These are phyloP conservation scores for Fulvia fulva DNA, from an alignment of 2,329 filamentous ascomycete species.

Conservation along the genomic window DNA sequence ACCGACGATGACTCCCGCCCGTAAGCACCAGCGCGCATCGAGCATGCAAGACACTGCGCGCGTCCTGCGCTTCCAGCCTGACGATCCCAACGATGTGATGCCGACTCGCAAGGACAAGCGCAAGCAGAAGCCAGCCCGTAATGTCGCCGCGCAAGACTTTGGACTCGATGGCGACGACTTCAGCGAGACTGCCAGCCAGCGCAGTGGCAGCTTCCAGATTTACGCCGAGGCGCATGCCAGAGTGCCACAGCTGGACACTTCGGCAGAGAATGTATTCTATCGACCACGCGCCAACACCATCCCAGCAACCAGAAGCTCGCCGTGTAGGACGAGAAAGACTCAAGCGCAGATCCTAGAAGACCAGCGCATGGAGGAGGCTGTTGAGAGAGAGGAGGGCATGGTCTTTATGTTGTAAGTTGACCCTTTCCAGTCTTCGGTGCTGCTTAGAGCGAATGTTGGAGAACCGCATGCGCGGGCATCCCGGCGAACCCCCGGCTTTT, in stretches of 20 bases:
- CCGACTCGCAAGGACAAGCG: slow-evolving; percentile 54
- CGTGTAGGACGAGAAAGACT: slow-evolving; percentile 45
- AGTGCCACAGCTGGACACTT: slow-evolving; percentile 63
- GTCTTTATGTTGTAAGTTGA: slow-evolving; percentile 71
- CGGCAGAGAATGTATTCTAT: slow-evolving; percentile 69
- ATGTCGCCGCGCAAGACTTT: slow-evolving; percentile 51
- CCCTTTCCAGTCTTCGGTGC: background rate
- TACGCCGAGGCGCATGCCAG: slow-evolving; percentile 76
- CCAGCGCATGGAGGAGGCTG: slow-evolving; percentile 55
- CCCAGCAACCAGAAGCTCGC: slow-evolving; percentile 6
- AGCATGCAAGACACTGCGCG: slow-evolving; percentile 50
- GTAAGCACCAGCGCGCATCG: slow-evolving; percentile 49
- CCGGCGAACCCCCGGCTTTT: background rate
- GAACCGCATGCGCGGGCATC: background rate
- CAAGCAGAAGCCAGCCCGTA: slow-evolving; percentile 12
- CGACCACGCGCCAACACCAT: slow-evolving; percentile 31
- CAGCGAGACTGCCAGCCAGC: slow-evolving; percentile 33
- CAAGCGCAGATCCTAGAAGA: slow-evolving; percentile 55
- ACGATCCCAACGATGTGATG: slow-evolving; percentile 56
- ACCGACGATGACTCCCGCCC: slow-evolving; percentile 43
- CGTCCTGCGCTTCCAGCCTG: slow-evolving; percentile 52
- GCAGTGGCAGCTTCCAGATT: slow-evolving; percentile 45
- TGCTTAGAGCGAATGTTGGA: too few relatives aligned
- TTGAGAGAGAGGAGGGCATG: slow-evolving; percentile 65
- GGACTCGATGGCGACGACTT: slow-evolving; percentile 47